Conservation (phyloP, 768 basidiomycete species). For the Lactarius quietus region DNA sequence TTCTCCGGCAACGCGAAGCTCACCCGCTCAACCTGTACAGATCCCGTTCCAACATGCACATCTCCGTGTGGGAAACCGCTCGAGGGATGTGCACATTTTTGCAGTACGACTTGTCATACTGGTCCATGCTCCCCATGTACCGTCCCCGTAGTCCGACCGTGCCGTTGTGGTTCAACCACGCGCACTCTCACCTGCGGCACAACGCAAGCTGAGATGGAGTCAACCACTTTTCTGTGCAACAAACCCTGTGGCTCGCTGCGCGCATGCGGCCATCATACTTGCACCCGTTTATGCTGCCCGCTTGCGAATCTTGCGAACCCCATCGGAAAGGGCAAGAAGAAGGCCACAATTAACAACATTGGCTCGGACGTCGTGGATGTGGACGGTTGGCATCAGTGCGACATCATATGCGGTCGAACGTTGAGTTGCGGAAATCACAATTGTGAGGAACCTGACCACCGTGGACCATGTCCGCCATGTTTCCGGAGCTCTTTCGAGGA, state of each 20-base stretch:
- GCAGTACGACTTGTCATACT: constrained; percentile 65
- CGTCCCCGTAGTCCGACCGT: constrained; percentile 66
- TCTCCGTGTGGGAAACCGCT: constrained; percentile 64
- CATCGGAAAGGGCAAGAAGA: constrained; percentile 57
- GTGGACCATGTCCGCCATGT: constrained; percentile 77
- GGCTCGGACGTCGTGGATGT: constrained; percentile 50
- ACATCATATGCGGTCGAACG: constrained; percentile 70
- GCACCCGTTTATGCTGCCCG: constrained; percentile 84
- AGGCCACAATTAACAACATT: constrained; percentile 36
- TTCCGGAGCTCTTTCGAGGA: constrained; percentile 90
- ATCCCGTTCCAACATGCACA: constrained; percentile 77
- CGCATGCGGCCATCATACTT: constrained; percentile 84
- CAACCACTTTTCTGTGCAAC: constrained; percentile 70
- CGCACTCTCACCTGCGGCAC: constrained; percentile 52
- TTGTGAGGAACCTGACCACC: constrained; percentile 81
- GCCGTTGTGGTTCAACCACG: constrained; percentile 79
- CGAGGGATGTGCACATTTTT: constrained; percentile 68
- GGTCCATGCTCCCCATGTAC: constrained; percentile 80
- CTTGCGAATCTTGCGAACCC: constrained; percentile 57
- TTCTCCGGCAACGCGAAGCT: constrained; percentile 41
- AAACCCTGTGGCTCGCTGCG: constrained; percentile 73
- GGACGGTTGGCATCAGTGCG: constrained; percentile 79
- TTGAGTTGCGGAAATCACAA: constrained; percentile 73
- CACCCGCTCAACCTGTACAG: constrained; percentile 49
- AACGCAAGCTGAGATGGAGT: constrained; percentile 35